Conservation (phyloP, 1,139 yeast species). For the Magnusiomyces magnusii region DNA sequence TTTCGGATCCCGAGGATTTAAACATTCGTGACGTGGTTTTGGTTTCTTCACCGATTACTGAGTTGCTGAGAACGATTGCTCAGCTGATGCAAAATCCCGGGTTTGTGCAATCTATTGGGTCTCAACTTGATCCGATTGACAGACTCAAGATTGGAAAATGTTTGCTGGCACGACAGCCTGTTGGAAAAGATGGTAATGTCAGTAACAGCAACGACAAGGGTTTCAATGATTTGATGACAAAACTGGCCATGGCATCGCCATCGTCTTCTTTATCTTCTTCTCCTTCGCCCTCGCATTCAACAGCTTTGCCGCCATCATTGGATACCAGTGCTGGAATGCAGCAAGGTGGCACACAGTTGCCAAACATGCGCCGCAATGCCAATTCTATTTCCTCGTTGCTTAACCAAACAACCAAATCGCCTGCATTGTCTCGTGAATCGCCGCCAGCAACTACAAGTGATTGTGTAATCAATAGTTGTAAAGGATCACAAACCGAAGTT, state of each 20-base stretch:
- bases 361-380: background rate
- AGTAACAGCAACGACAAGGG: no score
- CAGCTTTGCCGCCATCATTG: background rate
- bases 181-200: no score
- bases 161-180: constrained; percentile 1
- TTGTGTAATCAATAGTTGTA: no score
- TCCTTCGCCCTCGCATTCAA: background rate
- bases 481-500: no score
- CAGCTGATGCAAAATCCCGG: background rate
- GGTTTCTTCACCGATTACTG: background rate
- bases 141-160: background rate
- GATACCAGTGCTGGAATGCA: background rate
- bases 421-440: no score
- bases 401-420: background rate
- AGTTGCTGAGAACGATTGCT: background rate
- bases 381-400: background rate
- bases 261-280: background rate
- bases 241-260: background rate
- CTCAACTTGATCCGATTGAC: background rate
- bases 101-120: background rate
- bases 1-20: background rate
- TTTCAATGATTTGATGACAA: no score
- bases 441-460: no score
- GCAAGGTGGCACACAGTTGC: background rate
- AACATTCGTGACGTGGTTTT: background rate